phyloP scores from a whole-genome alignment of 2,329 filamentous ascomycete species.

The Periconia digitata region DNA sequence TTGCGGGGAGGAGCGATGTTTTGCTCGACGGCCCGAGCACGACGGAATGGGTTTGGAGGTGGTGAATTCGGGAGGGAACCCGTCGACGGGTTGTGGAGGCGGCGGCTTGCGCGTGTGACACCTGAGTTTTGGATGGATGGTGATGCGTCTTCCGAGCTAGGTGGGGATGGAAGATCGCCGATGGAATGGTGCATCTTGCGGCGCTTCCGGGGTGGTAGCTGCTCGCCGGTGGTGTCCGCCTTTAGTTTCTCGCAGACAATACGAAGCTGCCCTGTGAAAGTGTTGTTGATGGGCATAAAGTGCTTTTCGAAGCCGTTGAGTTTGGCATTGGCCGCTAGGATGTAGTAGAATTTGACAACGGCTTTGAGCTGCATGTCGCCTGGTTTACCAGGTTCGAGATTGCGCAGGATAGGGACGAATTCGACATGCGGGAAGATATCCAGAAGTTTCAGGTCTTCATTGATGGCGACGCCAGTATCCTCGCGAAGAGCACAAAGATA shows the following conservation, averaged over 20 bases:
- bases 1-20: constrained; percentile 1
- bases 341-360: constrained; percentile 10
- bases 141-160: neutral
- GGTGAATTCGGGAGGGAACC: neutral
- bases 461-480: neutral
- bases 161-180: neutral
- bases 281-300: constrained; percentile 7
- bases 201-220: neutral
- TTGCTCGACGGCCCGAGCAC: too few species aligned
- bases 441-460: constrained; percentile 4
- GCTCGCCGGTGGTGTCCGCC: neutral
- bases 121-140: neutral
- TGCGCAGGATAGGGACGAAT: constrained; percentile 1
- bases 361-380: constrained; percentile 8
- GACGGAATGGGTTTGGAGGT: too few species aligned
- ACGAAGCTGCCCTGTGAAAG: constrained; percentile 5
- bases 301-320: constrained; percentile 7
- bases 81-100: neutral
- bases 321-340: constrained; percentile 7
- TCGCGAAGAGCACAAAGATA: constrained; percentile 1
- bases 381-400: neutral
- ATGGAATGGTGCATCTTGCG: neutral
- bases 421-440: constrained; percentile 1
- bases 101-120: neutral
- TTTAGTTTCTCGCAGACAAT: constrained; percentile 1